Percentiles rank a stretch among this genome's conserved stretches.
These are phyloP conservation scores for Syzygium malaccense DNA, from an alignment of 441 rosid species.

Conservation along the genomic window DNA sequence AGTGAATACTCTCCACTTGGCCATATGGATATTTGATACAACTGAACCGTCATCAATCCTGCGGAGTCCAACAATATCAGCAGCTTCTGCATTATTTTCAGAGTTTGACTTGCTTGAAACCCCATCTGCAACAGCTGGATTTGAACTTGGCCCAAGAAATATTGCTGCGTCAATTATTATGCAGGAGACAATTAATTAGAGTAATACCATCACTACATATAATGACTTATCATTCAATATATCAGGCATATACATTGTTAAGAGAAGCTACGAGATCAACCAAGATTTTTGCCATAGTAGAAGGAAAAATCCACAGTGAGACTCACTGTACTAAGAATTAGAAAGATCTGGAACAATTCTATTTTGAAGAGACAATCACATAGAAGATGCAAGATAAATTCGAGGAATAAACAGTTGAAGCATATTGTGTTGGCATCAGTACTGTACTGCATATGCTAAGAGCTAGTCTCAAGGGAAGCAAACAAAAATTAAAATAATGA, in stretches of 20 bases:
- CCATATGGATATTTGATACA: conserved; percentile 74
- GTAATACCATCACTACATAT: background rate
- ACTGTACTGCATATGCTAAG: background rate
- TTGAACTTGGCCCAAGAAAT: conserved; percentile 32
- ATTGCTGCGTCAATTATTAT: conserved; percentile 27
- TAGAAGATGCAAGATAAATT: background rate
- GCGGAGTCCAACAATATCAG: conserved; percentile 32
- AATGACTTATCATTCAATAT: conserved; percentile 3
- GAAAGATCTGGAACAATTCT: background rate
- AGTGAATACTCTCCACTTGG: conserved; percentile 94
- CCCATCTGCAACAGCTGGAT: conserved; percentile 45
- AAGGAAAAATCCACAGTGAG: background rate
- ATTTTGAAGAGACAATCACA: background rate
- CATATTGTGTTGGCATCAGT: background rate
- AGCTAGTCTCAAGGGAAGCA: background rate
- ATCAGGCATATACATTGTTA: background rate
- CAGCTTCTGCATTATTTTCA: conserved; percentile 22
- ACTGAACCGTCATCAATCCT: conserved; percentile 74
- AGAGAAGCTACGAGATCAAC: background rate
- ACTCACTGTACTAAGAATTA: background rate
- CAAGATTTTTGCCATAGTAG: background rate
- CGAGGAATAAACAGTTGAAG: background rate
- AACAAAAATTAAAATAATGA: background rate
- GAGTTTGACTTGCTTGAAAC: conserved; percentile 20
- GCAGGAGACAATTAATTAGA: background rate